Percentiles rank a stretch among this genome's conserved stretches.
Evolutionary conservation across 2,329 filamentous ascomycete genomes (phyloP).

Genomic region (Arthroderma sp.): DNA sequence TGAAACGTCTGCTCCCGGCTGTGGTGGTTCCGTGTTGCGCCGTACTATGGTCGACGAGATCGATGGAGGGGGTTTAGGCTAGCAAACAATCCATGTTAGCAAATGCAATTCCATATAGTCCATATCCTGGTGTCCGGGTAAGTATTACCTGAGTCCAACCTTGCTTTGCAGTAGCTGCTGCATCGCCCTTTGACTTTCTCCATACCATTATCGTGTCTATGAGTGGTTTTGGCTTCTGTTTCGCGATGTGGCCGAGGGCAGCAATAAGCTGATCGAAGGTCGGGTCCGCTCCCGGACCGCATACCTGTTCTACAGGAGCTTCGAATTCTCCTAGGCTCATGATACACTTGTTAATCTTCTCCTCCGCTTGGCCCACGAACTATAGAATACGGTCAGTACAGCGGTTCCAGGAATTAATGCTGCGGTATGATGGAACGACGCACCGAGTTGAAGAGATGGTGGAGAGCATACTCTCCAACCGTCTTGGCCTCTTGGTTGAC

Average conservation of each 20-base stretch:
- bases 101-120: neutral
- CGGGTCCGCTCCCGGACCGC: constrained; percentile 75
- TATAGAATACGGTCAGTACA: constrained; percentile 22
- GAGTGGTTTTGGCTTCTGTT: constrained; percentile 82
- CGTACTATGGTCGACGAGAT: constrained; percentile 44
- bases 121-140: neutral
- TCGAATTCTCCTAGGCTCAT: constrained; percentile 67
- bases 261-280: constrained; percentile 89
- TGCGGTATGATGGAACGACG: constrained; percentile 29
- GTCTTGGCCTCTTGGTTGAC: constrained; percentile 68
- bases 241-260: constrained; percentile 86
- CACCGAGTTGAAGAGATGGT: constrained; percentile 87
- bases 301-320: constrained; percentile 75
- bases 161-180: constrained; percentile 55
- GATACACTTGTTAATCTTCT: constrained; percentile 84
- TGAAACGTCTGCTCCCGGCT: constrained; percentile 31
- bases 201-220: constrained; percentile 98
- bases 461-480: constrained; percentile 93
- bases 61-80: constrained; percentile 26
- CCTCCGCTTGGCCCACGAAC: constrained; percentile 94
- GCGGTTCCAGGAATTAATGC: neutral
- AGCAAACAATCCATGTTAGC: constrained; percentile 4
- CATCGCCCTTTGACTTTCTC: constrained; percentile 91
- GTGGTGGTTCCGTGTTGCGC: constrained; percentile 62
- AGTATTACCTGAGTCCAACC: constrained; percentile 23